Evolutionary conservation across 2,329 filamentous ascomycete species (phyloP), one percentile per base, ranked within the genome.

Genomic region (Incumbomyces delicatus): DNA sequence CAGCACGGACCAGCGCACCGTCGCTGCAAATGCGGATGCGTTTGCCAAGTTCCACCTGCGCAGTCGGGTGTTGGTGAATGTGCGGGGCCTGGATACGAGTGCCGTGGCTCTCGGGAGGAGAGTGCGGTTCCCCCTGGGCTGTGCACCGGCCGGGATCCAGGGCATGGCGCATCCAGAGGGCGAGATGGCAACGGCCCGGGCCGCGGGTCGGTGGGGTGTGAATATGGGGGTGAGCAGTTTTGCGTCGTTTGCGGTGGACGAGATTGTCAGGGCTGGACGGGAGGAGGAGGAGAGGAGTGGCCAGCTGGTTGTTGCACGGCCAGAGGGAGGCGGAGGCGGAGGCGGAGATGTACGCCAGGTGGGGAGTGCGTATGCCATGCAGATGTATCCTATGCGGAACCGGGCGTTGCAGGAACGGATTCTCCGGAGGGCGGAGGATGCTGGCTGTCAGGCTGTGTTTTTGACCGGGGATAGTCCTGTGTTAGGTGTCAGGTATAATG

Each of bases 401-500:
- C 64, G 72, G 5, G 53, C 57, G 1, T 61, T 69, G 2, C 71
- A 66, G 1, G 43, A 65, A 16, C 63, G 68, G 41, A 55, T 75
- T 34, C 48, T 47, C 52, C 63, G 48, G 57, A 63, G 42, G 57
- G 70, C 62, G 32, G 64, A 74, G 61, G 58, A 55, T 27, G 62
- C 65, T 2, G 70, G 71, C 4, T 74, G 69, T 56, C 69, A 67
- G 46, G 73, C 73, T 2, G 61, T 76, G n/a, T 65, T 76, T 35
- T 58, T 77, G 5, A 73, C 74, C 0, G 70, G 73, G 5, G 74
- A 77, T 53, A 66, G 66, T 1, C 73, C 74, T 0, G 64, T 73
- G 4, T 63, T 76, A 0, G 74, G 74, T 0, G 66, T 61, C 73
- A 43, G 51, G 20, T 51, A 76, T 29, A 74, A 76, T 37, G 75